These are phyloP conservation scores for Lentinula edodes DNA, from an alignment of 768 basidiomycete species.

Conservation along the genomic window DNA sequence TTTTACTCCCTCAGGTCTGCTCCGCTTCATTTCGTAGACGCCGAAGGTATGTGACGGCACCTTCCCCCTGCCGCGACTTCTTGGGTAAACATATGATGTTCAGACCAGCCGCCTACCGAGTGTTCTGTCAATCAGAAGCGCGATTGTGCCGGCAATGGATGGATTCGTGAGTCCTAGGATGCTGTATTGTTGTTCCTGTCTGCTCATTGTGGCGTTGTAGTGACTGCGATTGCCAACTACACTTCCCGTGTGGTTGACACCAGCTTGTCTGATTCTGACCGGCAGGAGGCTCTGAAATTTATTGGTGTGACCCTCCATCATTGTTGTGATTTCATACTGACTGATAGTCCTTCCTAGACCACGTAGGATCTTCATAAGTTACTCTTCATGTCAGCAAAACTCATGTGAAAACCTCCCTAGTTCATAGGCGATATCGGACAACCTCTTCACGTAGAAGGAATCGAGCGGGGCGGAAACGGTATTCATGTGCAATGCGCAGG, in stretches of 20 bases:
- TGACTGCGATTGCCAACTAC: constrained; percentile 31
- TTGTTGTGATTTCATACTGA: neutral
- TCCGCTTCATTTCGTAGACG: neutral
- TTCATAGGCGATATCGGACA: constrained; percentile 20
- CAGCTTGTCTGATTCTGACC: constrained; percentile 18
- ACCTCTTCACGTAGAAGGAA: constrained; percentile 18
- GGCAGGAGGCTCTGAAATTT: constrained; percentile 26
- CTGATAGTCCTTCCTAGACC: neutral
- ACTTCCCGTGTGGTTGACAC: constrained; percentile 23
- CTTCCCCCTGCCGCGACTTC: neutral
- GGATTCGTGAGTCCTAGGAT: neutral
- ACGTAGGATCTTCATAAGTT: neutral
- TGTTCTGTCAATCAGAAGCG: constrained; percentile 26
- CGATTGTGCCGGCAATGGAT: constrained; percentile 18
- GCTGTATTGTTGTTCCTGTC: neutral
- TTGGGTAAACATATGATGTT: neutral
- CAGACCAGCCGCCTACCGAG: constrained; percentile 14
- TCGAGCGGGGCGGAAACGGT: constrained; percentile 15
- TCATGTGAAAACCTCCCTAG: neutral
- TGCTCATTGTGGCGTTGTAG: constrained; percentile 9
- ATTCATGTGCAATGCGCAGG: constrained; percentile 14
- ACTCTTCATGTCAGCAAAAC: neutral
- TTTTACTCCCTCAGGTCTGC: neutral
- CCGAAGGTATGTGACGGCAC: neutral
- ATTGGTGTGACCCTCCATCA: constrained; percentile 8